Evolutionary conservation across 2,329 filamentous ascomycete species (phyloP).

Genomic region (Xylaria sp.): DNA sequence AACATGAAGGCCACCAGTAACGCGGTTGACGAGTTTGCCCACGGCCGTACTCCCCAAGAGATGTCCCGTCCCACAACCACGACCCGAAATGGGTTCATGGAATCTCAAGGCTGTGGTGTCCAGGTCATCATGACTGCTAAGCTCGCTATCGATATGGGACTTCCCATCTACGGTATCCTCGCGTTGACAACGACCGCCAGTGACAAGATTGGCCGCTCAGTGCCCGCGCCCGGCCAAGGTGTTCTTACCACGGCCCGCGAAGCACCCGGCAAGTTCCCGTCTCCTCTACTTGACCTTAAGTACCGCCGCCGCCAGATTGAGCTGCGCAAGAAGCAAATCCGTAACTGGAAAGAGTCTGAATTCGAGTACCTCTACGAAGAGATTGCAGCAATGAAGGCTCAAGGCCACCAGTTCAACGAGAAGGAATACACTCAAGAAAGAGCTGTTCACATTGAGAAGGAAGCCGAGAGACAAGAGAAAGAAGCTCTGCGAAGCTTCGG

Average conservation of each 20-base stretch:
- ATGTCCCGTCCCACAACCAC: constrained; percentile 98
- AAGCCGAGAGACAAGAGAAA: constrained; percentile 85
- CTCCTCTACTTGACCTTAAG: constrained; percentile 92
- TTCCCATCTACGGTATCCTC: constrained; percentile 92
- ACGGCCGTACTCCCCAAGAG: constrained; percentile 89
- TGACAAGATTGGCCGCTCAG: constrained; percentile 97
- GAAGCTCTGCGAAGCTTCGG: constrained; percentile 88
- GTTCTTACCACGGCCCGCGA: constrained; percentile 93
- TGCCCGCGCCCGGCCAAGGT: constrained; percentile 94
- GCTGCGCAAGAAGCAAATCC: constrained; percentile 87
- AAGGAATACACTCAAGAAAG: constrained; percentile 82
- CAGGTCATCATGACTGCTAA: constrained; percentile 98
- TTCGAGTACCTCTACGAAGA: constrained; percentile 90
- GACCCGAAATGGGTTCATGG: constrained; percentile 97
- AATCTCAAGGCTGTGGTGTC: constrained; percentile 96
- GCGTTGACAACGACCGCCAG: constrained; percentile 93
- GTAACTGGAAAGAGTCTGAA: constrained; percentile 94
- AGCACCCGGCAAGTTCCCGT: constrained; percentile 85
- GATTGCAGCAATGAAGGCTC: constrained; percentile 80
- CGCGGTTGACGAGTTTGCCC: constrained; percentile 89
- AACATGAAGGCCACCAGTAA: constrained; percentile 99
- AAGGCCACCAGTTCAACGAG: constrained; percentile 70
- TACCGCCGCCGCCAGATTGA: constrained; percentile 95
- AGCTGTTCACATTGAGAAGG: constrained; percentile 76
- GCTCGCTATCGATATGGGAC: constrained; percentile 95